Base-by-base conservation (phyloP, 305 asterid species). In the Caryopteris hybrid region DNA sequence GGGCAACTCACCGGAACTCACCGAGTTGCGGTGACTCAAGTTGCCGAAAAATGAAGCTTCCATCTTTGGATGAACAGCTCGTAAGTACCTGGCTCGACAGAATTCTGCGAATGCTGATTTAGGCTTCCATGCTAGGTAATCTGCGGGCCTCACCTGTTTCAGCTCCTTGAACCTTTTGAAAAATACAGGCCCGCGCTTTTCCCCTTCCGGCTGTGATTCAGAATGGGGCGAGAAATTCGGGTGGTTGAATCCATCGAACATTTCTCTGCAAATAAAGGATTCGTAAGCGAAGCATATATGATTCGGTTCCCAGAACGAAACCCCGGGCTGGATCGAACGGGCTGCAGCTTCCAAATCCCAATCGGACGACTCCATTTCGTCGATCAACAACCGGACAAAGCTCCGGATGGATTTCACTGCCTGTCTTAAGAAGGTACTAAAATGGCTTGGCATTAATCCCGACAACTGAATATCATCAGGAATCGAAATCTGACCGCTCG, bases 321-420 rank as follows among this genome's bases (percentile, higher is more conserved):
- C 73, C 5, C 81, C 85, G 0, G 95, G 91, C 23, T 81, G 79
- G 14, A 92, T 80, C 3, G 88, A 80, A 16, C 74, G 57, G 7
- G 86, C 98, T 1, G 89, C 96, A 45, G 74, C 77, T 29, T 77
- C 87, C 81, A 92, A 68, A 78, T 88, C 96, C 96, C 96, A 92
- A 25, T 78, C 85, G 0, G 92, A 85, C 47, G 78, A 76, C 36
- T 83, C 85, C 92, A 92, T 83, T 72, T 86, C 91, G 10, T 64
- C 64, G n/a, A 71, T 71, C 46, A 89, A 61, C 78, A 85, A 55
- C 13, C 84, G 78, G 7, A 85, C 95, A 61, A 89, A 92, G 73
- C 79, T 75, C 56, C 91, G 81, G 42, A 81, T 36, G 3, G 90
- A 84, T 72, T 85, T 93, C 8, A 78, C 66, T 0, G 89, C 71